These are phyloP conservation scores for Cercospora brassicicola DNA, from an alignment of 2,329 filamentous ascomycete species.

Conservation along the genomic window DNA sequence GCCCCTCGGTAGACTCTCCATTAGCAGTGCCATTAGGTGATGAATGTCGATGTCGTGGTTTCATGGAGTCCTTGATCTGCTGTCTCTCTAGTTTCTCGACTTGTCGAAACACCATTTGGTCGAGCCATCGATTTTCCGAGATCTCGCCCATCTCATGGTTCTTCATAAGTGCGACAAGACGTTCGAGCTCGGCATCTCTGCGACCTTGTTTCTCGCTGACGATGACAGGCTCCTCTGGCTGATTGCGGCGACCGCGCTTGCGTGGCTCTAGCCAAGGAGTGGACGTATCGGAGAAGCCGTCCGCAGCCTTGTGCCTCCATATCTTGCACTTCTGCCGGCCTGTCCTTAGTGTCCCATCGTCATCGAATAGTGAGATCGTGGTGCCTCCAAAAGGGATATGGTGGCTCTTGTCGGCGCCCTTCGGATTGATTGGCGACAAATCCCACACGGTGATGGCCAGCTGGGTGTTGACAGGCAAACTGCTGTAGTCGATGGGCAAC, in stretches of 20 bases:
- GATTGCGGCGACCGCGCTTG: constrained; percentile 50
- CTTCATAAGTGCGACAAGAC: constrained; percentile 87
- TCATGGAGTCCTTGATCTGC: constrained; percentile 43
- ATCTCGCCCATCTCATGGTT: constrained; percentile 99
- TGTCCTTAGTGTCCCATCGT: constrained; percentile 85
- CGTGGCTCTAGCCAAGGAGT: constrained; percentile 70
- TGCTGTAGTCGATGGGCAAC: constrained; percentile 79
- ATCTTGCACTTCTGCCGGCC: constrained; percentile 88
- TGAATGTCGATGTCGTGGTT: constrained; percentile 15
- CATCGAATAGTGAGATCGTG: constrained; percentile 87
- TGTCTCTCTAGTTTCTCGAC: constrained; percentile 66
- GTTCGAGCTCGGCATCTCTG: constrained; percentile 71
- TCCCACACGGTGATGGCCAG: constrained; percentile 96
- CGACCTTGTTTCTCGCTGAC: constrained; percentile 39
- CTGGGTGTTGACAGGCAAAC: constrained; percentile 76
- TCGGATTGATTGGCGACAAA: constrained; percentile 73
- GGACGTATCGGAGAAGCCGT: constrained; percentile 75
- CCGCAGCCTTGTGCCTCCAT: constrained; percentile 77
- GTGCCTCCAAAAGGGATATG: constrained; percentile 92
- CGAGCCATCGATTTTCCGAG: constrained; percentile 87
- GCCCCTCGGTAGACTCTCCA: constrained; percentile 10
- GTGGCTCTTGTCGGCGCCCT: constrained; percentile 69
- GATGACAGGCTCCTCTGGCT: constrained; percentile 63
- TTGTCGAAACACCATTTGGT: constrained; percentile 87
- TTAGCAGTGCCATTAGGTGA: constrained; percentile 7